Evolutionary conservation across 164 flowering plant genomes (phyloP).

Genomic region (Chimonanthus praecox): DNA sequence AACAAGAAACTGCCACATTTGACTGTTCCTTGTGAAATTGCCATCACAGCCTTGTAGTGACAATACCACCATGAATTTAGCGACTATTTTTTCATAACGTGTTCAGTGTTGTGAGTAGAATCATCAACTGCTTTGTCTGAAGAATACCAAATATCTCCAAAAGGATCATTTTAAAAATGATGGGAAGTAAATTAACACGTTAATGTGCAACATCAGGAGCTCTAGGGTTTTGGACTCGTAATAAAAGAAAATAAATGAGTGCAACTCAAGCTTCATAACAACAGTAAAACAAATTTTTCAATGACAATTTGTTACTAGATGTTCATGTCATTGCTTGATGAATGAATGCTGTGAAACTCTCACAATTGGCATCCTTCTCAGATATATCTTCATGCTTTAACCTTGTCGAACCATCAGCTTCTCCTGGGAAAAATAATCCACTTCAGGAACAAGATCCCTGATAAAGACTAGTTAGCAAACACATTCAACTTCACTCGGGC

Average conservation of each 20-base stretch:
- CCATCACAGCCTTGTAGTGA: too few species aligned
- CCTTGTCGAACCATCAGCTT: background rate
- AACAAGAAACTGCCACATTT: too few species aligned
- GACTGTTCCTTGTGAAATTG: too few species aligned
- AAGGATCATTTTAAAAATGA: too few species aligned
- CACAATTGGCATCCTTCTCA: background rate
- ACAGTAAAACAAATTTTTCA: background rate
- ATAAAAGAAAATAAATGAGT: background rate
- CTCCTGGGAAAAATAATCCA: background rate
- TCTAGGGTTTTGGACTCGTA: background rate
- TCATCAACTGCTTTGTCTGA: too few species aligned
- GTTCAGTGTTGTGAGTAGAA: too few species aligned
- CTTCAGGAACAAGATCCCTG: background rate
- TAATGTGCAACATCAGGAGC: background rate
- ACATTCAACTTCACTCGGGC: slow-evolving; percentile 76
- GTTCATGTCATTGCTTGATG: background rate
- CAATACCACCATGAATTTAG: too few species aligned
- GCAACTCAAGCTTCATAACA: background rate
- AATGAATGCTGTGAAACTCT: background rate
- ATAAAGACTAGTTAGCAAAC: slow-evolving; percentile 46
- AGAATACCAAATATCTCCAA: too few species aligned
- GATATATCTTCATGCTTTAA: background rate
- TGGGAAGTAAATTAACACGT: background rate
- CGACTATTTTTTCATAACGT: too few species aligned
- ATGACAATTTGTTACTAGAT: background rate